These are phyloP conservation scores for Coffea humblotiana DNA, from an alignment of 305 asterid genomes.

Conservation along the genomic window DNA sequence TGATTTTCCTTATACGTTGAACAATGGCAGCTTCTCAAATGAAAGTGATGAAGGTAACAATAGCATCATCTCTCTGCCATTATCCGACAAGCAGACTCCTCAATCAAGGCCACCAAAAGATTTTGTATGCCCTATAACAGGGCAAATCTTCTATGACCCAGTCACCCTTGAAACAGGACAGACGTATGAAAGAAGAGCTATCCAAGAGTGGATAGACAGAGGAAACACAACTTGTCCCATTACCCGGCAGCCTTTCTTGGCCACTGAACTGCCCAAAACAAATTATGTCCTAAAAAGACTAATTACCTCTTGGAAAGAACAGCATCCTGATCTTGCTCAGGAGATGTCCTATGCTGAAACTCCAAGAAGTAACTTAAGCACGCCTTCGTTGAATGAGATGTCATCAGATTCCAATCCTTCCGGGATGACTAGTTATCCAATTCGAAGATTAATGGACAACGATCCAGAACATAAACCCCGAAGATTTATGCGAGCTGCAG, in stretches of 20 bases:
- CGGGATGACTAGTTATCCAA: constrained; percentile 25
- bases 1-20: constrained; percentile 19
- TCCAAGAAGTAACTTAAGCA: constrained; percentile 35
- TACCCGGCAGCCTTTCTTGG: constrained; percentile 72
- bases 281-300: constrained; percentile 80
- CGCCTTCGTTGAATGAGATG: constrained; percentile 32
- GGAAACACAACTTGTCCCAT: constrained; percentile 87
- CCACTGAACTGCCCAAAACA: constrained; percentile 68
- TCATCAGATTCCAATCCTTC: constrained; percentile 34
- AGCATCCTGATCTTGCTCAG: constrained; percentile 73
- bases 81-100: constrained; percentile 56
- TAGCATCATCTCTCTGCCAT: constrained; percentile 54
- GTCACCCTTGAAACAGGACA: constrained; percentile 92
- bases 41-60: constrained; percentile 57
- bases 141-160: constrained; percentile 77
- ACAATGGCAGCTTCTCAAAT: constrained; percentile 39
- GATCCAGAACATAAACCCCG: constrained; percentile 47
- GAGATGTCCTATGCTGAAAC: constrained; percentile 63
- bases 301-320: constrained; percentile 85
- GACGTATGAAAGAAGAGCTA: constrained; percentile 83
- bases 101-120: constrained; percentile 89
- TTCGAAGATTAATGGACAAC: constrained; percentile 31
- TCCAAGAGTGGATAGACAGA: constrained; percentile 87
- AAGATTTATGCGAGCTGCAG: constrained; percentile 50
- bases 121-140: constrained; percentile 84